Conservation (phyloP, 1,284 basidiomycete genomes). For the Trametes sp. region DNA sequence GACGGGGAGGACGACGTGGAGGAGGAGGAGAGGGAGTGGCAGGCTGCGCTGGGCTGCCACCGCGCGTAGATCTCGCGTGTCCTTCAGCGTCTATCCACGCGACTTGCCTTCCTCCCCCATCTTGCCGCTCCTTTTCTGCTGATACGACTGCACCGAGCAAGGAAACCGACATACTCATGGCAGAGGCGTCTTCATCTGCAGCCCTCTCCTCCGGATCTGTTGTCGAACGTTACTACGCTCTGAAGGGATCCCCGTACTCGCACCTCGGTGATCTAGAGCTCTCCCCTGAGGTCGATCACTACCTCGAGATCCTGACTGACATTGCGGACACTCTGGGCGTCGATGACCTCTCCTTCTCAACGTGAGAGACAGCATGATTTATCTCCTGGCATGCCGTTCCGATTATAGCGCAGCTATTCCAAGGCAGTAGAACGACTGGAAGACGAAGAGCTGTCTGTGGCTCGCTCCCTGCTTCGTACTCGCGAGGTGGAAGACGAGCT, state of each 20-base stretch:
- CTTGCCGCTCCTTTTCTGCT: too few species aligned
- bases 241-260: conserved; percentile 15
- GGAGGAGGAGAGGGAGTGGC: conserved; percentile 6
- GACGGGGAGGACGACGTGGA: conserved; percentile 16
- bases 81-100: conserved; percentile 22
- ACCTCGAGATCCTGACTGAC: conserved; percentile 29
- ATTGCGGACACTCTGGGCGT: conserved; percentile 35
- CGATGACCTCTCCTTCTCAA: conserved; percentile 36
- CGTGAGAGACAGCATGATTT: conserved; percentile 22
- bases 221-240: conserved; percentile 12
- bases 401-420: conserved; percentile 43
- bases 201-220: background rate
- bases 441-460: conserved; percentile 41
- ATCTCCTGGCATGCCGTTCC: background rate
- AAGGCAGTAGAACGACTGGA: conserved; percentile 46
- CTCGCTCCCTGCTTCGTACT: conserved; percentile 44
- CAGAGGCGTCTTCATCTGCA: background rate
- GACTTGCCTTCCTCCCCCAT: background rate
- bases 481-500: conserved; percentile 48
- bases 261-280: conserved; percentile 12
- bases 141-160: background rate
- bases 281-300: conserved; percentile 17
- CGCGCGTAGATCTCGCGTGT: conserved; percentile 31
- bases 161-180: background rate
- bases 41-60: conserved; percentile 23